A percentile compares a stretch with the other conserved stretches of the same genome.
Evolutionary conservation across 495 filamentous ascomycete species (phyloP).

Genomic region (Amorphotheca resinae): DNA sequence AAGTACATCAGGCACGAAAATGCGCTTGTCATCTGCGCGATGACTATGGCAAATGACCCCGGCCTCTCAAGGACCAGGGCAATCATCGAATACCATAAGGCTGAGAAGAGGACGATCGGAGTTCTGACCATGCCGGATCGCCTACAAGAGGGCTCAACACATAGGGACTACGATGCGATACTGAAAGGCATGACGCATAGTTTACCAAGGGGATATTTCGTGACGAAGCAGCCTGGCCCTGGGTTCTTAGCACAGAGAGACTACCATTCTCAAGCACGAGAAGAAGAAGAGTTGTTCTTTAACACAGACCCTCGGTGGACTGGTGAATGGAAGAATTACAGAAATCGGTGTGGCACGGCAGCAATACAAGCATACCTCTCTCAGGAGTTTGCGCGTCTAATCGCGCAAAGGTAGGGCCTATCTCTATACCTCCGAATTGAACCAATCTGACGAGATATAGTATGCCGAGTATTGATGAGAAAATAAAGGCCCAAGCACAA

Average conservation of each 20-base stretch:
- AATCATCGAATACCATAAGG: conserved; percentile 45
- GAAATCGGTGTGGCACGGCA: conserved; percentile 44
- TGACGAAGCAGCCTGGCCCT: conserved; percentile 45
- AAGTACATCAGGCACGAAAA: conserved; percentile 51
- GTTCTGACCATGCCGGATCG: conserved; percentile 75
- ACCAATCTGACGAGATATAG: conserved; percentile 21
- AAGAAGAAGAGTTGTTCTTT: conserved; percentile 51
- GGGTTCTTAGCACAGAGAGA: conserved; percentile 18
- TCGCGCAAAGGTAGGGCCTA: conserved; percentile 34
- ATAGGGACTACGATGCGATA: conserved; percentile 44
- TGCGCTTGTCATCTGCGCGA: conserved; percentile 61
- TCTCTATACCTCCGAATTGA: neutral
- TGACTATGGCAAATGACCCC: conserved; percentile 62
- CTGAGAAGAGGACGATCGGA: conserved; percentile 51
- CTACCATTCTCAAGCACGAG: conserved; percentile 39
- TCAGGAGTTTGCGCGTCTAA: conserved; percentile 38
- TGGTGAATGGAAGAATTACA: conserved; percentile 33
- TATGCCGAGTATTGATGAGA: conserved; percentile 44
- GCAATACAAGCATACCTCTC: conserved; percentile 44
- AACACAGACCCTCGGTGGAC: conserved; percentile 22
- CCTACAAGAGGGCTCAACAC: conserved; percentile 32
- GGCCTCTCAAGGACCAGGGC: conserved; percentile 57
- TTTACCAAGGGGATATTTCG: conserved; percentile 48
- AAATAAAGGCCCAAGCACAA: conserved; percentile 38
- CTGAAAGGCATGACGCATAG: conserved; percentile 35